These are phyloP conservation scores for Saccharomycopsis fermentans DNA, from an alignment of 805 yeast species.

Conservation along the genomic window DNA sequence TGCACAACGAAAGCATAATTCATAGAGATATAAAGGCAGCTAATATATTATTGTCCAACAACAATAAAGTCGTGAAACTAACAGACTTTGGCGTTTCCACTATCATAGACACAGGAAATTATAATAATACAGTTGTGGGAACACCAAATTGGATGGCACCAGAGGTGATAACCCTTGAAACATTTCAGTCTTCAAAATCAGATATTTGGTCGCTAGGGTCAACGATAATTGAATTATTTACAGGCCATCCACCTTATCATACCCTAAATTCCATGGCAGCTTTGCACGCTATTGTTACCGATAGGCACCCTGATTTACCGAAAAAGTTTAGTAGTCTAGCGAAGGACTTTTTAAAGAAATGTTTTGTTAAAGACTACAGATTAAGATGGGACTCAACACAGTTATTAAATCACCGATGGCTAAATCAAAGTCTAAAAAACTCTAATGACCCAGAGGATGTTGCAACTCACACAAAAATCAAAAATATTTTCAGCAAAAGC, in stretches of 20 bases:
- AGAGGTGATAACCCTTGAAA: constrained; percentile 76
- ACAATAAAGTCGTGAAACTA: constrained; percentile 74
- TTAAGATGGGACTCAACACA: constrained; percentile 45
- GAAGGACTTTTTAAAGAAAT: constrained; percentile 50
- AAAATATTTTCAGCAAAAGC: background rate
- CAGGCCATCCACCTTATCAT: constrained; percentile 83
- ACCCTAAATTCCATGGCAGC: constrained; percentile 70
- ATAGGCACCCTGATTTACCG: constrained; percentile 63
- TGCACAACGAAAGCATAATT: constrained; percentile 66
- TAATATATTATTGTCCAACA: constrained; percentile 53
- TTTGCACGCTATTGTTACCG: constrained; percentile 72
- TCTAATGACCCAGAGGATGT: background rate
- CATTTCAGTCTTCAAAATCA: constrained; percentile 68
- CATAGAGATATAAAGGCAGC: constrained; percentile 90
- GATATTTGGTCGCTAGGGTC: constrained; percentile 95
- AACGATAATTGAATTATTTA: constrained; percentile 77
- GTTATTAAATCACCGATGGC: constrained; percentile 55
- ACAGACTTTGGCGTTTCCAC: constrained; percentile 77
- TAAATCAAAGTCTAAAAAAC: constrained; percentile 21
- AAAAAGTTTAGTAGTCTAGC: constrained; percentile 32
- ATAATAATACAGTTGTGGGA: constrained; percentile 61
- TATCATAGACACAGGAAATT: constrained; percentile 35
- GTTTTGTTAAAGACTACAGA: constrained; percentile 63
- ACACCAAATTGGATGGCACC: constrained; percentile 99
- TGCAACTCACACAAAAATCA: too few relatives aligned